Evolutionary conservation across 371 early-diverging fungal species (phyloP), one percentile per base, ranked within the genome.

Genomic region (Haplosporangium sp.): DNA sequence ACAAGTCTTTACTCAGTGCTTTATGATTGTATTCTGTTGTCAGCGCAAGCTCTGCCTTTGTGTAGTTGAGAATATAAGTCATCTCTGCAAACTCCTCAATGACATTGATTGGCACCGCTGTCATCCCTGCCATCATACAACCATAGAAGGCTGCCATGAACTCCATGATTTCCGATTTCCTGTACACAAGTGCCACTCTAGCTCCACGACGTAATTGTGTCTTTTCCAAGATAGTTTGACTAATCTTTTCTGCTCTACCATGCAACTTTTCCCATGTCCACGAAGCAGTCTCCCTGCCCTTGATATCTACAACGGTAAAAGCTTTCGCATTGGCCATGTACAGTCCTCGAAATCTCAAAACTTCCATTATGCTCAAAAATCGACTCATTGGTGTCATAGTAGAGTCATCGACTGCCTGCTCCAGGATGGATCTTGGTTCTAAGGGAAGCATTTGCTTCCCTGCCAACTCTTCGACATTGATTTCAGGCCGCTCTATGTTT

Each of bases 41-140:
- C 38, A 96, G 77, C n/a, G 92, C 92, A 5, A 94, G 74, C 66
- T 84, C 84, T 13, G 92, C 81, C 35, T 89, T 86, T 27, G 94
- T 91, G 45, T 88, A 84, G 42, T 89, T 90, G 52, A 96, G 81
- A 35, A 96, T 92, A 64, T 91, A 92, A 15, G 88, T 85, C 35
- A 95, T 84, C 71, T 96, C 96, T 3, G 92, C 87, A 61, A 94
- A 78, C 58, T 93, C 94, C 65, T 96, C 96, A 10, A 90, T 91
- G 2, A 93, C 89, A 60, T 92, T 92, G 72, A 94, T 88, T 2
- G 96, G 96, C 13, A 96, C 95, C 2, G 96, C 96, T 6, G 92
- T 91, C 82, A 93, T 85, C 10, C 95, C 96, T 2, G 92, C 92
- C 63, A 91, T 86, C 74, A 95, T 92, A 76, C 95, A 94, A 19